Evolutionary conservation across 805 yeast genomes (phyloP).

Genomic region (Hanseniaspora vineae): DNA sequence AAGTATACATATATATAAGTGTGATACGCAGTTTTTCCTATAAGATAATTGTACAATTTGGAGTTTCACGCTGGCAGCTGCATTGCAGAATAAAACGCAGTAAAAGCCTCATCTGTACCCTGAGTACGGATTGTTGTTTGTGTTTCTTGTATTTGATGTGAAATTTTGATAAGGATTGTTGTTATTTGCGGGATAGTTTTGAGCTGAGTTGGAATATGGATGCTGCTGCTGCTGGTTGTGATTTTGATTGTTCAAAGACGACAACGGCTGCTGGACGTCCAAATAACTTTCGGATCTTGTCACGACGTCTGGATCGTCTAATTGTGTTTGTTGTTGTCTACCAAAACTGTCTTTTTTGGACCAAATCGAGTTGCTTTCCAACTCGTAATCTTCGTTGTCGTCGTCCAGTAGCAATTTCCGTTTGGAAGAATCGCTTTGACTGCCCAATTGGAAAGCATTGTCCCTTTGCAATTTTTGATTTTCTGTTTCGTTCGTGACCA

Average conservation of each 20-base stretch:
- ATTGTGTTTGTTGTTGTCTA: not conserved
- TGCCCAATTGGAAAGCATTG: slow-evolving; percentile 7
- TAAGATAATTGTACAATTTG: not conserved
- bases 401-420: not conserved
- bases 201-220: too few relatives aligned
- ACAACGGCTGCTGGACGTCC: not conserved
- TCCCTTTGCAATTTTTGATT: slow-evolving; percentile 16
- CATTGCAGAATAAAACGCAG: too few relatives aligned
- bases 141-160: not conserved
- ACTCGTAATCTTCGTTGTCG: not conserved
- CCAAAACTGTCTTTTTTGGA: not conserved
- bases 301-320: not conserved
- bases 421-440: not conserved
- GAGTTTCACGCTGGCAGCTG: not conserved
- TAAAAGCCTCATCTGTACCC: not conserved
- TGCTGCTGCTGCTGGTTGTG: not conserved
- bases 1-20: not conserved
- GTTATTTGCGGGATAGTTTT: not conserved
- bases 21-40: too few relatives aligned
- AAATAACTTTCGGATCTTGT: not conserved
- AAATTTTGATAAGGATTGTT: not conserved
- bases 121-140: not conserved
- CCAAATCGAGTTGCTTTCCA: not conserved
- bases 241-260: not conserved
- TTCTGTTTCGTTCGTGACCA: slow-evolving; percentile 24